These are phyloP conservation scores for Rhynchospora pubera DNA, from an alignment of 176 grass and related monocot genomes.

Conservation along the genomic window DNA sequence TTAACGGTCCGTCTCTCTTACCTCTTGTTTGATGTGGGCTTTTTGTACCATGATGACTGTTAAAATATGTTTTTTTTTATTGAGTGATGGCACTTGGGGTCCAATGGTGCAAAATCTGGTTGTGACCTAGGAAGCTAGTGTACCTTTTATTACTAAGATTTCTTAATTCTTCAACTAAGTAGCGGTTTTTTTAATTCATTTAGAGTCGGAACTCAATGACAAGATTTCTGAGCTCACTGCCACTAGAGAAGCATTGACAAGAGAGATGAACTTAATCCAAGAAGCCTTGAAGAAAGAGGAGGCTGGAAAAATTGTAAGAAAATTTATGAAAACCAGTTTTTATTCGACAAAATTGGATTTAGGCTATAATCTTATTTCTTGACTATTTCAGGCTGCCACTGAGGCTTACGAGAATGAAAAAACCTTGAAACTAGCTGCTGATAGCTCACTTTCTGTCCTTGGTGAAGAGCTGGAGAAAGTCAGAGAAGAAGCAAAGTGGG, in stretches of 20 bases:
- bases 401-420: slow-evolving; percentile 59
- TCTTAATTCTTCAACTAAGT: neutral
- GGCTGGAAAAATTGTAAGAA: slow-evolving; percentile 44
- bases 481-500: slow-evolving; percentile 44
- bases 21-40: neutral
- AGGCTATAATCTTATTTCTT: neutral
- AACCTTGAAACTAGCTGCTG: slow-evolving; percentile 35
- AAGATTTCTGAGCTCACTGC: slow-evolving; percentile 40
- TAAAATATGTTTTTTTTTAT: neutral
- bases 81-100: too few species aligned
- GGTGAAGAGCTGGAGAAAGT: slow-evolving; percentile 59
- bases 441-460: slow-evolving; percentile 27
- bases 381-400: slow-evolving; percentile 33
- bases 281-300: slow-evolving; percentile 60
- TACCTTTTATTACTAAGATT: neutral
- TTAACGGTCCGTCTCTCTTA: neutral
- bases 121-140: neutral
- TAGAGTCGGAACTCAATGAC: slow-evolving; percentile 48
- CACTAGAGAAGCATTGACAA: slow-evolving; percentile 33
- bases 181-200: neutral
- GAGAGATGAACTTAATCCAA: slow-evolving; percentile 30
- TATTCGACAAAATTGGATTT: neutral
- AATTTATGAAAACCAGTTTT: neutral
- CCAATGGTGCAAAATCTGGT: neutral
- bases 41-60: neutral